Evolutionary conservation across 2,329 filamentous ascomycete species (phyloP), one percentile per base, ranked within the genome.

Genomic region (Eurotiales sp.): DNA sequence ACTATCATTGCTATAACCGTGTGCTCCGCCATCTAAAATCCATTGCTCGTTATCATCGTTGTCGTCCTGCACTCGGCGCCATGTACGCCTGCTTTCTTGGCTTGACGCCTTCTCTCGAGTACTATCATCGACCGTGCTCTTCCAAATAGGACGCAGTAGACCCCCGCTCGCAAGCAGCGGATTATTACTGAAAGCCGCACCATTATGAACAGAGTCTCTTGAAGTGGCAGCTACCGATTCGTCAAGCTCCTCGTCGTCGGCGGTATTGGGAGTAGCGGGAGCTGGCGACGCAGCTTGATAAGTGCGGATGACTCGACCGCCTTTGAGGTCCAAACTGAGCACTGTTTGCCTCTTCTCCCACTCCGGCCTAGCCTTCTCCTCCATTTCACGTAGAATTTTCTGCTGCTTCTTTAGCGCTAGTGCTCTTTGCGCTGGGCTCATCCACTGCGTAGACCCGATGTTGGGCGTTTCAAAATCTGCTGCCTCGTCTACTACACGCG

Each of bases 261-360:
- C 52, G 14, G 56, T 58, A 59, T 69, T 29, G 49, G 46, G 12
- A 37, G 45, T 17, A 53, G 52, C 37, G n/a, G n/a, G n/a, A 17
- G 64, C 64, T 14, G 58, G 57, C 47, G 63, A 50, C 54, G 72
- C 68, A 62, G 54, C 67, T 58, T 65, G 58, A 64, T 55, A 72
- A 51, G 54, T 69, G 54, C 81, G 82, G 4, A 93, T 84, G 2
- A 95, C 83, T 60, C 86, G 90, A 15, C 86, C 85, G 0, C 85
- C 86, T 8, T 85, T 84, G 0, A 96, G 73, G 65, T 96, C 90
- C 55, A 96, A 87, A 63, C 87, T 92, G 58, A 95, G 81, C 1
- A 96, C 86, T 54, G 93, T 85, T 60, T 81, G 83, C 53, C 88
- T 80, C 78, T 92, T 95, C 73, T 96, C 91, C 69, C 90, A 96